Conservation (phyloP, 331 rosid species). For the Acacia concinna region DNA sequence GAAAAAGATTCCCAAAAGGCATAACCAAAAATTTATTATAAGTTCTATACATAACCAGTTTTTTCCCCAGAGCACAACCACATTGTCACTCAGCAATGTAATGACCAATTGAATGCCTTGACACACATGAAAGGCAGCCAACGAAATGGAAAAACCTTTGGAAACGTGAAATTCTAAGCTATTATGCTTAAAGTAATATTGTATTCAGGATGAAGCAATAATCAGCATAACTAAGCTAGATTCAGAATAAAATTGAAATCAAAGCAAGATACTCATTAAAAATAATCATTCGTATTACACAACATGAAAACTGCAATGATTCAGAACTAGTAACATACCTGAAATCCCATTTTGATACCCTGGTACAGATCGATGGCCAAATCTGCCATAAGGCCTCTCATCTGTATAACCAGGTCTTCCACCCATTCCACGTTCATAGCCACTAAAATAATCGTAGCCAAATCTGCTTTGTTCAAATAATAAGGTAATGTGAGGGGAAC, state of each 20-base stretch:
- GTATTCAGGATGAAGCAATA: neutral
- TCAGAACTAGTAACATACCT: slow-evolving; percentile 41
- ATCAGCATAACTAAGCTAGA: neutral
- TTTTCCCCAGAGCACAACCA: no score
- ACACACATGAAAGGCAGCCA: no score
- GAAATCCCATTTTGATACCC: slow-evolving; percentile 75
- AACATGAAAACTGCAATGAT: slow-evolving; percentile 5
- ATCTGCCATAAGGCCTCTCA: slow-evolving; percentile 84
- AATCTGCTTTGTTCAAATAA: slow-evolving; percentile 44
- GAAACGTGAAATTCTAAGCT: no score
- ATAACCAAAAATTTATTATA: no score
- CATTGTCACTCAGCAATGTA: no score
- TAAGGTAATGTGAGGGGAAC: neutral
- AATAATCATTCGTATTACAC: neutral
- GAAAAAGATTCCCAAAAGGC: no score
- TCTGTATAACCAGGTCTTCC: slow-evolving; percentile 74
- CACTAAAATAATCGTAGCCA: slow-evolving; percentile 78
- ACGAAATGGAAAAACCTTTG: neutral
- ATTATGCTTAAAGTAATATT: neutral
- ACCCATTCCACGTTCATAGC: slow-evolving; percentile 80
- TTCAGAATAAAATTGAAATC: neutral
- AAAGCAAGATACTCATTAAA: neutral
- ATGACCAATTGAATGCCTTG: no score
- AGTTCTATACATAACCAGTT: no score
- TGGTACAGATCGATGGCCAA: slow-evolving; percentile 64